A percentile compares a stretch with the other conserved stretches of the same genome.
Evolutionary conservation across 345 rosid genomes (phyloP).

Genomic region (Balakata baccata): DNA sequence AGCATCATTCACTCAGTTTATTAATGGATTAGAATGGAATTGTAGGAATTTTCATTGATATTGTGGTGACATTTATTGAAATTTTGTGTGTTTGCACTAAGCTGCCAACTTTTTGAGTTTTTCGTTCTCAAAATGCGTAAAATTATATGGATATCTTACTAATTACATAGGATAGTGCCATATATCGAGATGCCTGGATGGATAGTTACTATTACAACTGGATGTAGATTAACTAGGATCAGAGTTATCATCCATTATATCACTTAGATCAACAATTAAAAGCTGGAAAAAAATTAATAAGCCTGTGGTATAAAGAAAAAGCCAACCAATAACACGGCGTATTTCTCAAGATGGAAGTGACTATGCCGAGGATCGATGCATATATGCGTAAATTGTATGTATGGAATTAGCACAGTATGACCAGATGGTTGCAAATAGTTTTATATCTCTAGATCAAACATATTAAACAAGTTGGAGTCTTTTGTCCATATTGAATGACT

Average conservation of each 20-base stretch:
- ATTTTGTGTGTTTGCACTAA: neutral
- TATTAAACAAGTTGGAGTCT: neutral
- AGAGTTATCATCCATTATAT: neutral
- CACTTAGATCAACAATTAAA: too few species aligned
- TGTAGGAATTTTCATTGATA: neutral
- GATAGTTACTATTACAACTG: neutral
- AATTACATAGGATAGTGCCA: neutral
- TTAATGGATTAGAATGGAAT: constrained; percentile 1
- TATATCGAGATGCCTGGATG: neutral
- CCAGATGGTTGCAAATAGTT: neutral
- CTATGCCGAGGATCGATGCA: too few species aligned
- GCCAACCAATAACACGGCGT: too few species aligned
- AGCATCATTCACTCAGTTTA: neutral
- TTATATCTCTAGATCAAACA: neutral
- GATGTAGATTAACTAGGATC: neutral
- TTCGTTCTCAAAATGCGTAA: neutral
- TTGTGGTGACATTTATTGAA: neutral
- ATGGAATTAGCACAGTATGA: neutral
- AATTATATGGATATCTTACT: neutral
- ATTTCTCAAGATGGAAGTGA: too few species aligned
- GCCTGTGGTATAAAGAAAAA: too few species aligned
- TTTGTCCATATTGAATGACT: neutral
- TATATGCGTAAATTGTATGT: too few species aligned
- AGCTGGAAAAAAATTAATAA: too few species aligned
- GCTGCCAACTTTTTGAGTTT: neutral